These are phyloP conservation scores for Verticillium zaregamsianum DNA, from an alignment of 2,329 filamentous ascomycete species.

Conservation along the genomic window DNA sequence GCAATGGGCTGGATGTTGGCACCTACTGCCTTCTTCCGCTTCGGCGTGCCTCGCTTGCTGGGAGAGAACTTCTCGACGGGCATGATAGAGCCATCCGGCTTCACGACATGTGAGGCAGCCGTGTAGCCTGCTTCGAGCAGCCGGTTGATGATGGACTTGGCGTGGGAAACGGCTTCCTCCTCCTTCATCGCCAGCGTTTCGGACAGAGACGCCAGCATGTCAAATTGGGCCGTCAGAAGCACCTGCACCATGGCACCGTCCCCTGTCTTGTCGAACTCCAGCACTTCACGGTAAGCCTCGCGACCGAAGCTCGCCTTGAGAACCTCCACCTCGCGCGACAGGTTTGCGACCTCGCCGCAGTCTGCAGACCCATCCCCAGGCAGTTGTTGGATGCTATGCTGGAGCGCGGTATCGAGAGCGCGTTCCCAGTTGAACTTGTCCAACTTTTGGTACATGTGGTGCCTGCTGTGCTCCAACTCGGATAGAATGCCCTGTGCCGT, in stretches of 20 bases:
- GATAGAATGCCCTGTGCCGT: constrained; percentile 83
- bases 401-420: constrained; percentile 79
- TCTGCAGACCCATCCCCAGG: constrained; percentile 45
- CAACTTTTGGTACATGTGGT: constrained; percentile 84
- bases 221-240: constrained; percentile 85
- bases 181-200: constrained; percentile 80
- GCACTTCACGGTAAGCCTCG: constrained; percentile 70
- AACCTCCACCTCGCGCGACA: constrained; percentile 80
- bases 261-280: constrained; percentile 79
- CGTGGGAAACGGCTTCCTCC: constrained; percentile 75
- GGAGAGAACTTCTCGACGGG: constrained; percentile 67
- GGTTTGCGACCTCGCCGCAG: constrained; percentile 62
- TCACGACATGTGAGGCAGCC: constrained; percentile 78
- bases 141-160: constrained; percentile 70
- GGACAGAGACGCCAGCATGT: constrained; percentile 78
- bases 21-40: constrained; percentile 56
- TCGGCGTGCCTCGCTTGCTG: constrained; percentile 69
- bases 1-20: constrained; percentile 39
- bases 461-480: constrained; percentile 84
- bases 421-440: constrained; percentile 83
- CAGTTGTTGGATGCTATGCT: constrained; percentile 78
- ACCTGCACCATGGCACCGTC: constrained; percentile 77
- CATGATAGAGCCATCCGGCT: constrained; percentile 69
- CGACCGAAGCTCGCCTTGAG: constrained; percentile 78
- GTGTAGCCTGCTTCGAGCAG: constrained; percentile 73